phyloP scores from a whole-genome alignment of 2,329 filamentous ascomycete genomes.

The Stemphylium beticola region DNA sequence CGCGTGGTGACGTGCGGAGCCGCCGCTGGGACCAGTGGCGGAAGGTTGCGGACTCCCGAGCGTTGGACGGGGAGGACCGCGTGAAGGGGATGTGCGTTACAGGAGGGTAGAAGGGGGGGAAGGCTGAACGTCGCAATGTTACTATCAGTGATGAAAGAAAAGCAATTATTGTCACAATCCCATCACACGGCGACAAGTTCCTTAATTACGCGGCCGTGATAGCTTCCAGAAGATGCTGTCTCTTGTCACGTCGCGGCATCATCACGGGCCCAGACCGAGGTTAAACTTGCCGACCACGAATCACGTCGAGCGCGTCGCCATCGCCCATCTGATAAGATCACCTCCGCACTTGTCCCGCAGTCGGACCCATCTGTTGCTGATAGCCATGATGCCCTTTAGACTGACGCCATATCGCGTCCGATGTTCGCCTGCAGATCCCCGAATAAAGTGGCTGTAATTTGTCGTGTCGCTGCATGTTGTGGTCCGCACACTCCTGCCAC shows the following conservation, averaged over 20 bases:
- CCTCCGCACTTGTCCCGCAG: conserved; percentile 1
- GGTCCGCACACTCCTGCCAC: too few relatives aligned
- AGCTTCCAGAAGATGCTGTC: conserved; percentile 30
- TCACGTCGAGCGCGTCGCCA: conserved; percentile 2
- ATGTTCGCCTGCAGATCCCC: too few relatives aligned
- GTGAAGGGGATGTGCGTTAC: neutral
- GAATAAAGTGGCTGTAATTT: too few relatives aligned
- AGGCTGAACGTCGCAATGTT: neutral
- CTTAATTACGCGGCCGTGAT: conserved; percentile 7
- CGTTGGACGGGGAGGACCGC: neutral
- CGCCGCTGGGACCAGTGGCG: conserved; percentile 10
- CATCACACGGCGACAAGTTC: neutral
- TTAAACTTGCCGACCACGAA: conserved; percentile 10
- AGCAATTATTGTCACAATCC: neutral
- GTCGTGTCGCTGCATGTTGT: too few relatives aligned
- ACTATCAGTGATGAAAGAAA: neutral
- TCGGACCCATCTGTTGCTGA: too few relatives aligned
- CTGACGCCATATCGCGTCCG: too few relatives aligned
- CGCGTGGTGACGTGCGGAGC: conserved; percentile 18
- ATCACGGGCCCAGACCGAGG: conserved; percentile 17
- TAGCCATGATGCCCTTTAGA: too few relatives aligned
- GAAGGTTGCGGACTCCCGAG: conserved; percentile 12
- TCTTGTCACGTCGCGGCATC: conserved; percentile 1
- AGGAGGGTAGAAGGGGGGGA: neutral
- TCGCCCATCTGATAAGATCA: conserved; percentile 10